These are phyloP conservation scores for Botrytis elliptica DNA, from an alignment of 2,329 filamentous ascomycete species.

Conservation along the genomic window DNA sequence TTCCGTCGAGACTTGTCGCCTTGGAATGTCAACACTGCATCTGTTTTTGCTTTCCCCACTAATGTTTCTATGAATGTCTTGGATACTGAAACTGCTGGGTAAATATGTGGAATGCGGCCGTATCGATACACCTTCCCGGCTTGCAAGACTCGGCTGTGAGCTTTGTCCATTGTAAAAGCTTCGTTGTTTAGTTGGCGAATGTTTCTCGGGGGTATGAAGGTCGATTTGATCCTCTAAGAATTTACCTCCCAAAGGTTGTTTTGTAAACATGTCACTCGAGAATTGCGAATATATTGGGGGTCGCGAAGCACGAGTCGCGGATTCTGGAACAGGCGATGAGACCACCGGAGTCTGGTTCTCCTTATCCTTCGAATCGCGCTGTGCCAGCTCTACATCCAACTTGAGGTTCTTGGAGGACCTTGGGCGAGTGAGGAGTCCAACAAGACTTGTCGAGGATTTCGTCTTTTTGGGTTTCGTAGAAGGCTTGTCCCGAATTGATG, in stretches of 20 bases:
- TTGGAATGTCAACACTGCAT: slow-evolving; percentile 33
- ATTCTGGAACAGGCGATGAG: slow-evolving; percentile 43
- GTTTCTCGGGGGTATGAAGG: slow-evolving; percentile 38
- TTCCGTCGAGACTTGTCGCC: slow-evolving; percentile 30
- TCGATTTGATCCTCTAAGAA: slow-evolving; percentile 41
- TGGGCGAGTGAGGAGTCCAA: slow-evolving; percentile 69
- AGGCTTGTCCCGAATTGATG: slow-evolving; percentile 56
- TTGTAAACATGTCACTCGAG: slow-evolving; percentile 42
- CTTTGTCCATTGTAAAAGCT: slow-evolving; percentile 34
- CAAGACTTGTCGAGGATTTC: slow-evolving; percentile 75
- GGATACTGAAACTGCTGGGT: slow-evolving; percentile 39
- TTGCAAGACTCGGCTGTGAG: slow-evolving; percentile 32
- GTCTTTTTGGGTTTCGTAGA: slow-evolving; percentile 62
- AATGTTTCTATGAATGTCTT: slow-evolving; percentile 37
- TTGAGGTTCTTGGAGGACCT: slow-evolving; percentile 71
- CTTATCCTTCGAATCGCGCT: slow-evolving; percentile 63
- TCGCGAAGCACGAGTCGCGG: slow-evolving; percentile 44
- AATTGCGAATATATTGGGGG: slow-evolving; percentile 85
- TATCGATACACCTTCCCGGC: slow-evolving; percentile 29
- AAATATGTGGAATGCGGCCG: slow-evolving; percentile 38
- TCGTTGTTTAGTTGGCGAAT: slow-evolving; percentile 36
- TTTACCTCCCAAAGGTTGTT: slow-evolving; percentile 42
- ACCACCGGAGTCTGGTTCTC: slow-evolving; percentile 69
- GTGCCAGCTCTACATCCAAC: slow-evolving; percentile 50
- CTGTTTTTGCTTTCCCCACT: slow-evolving; percentile 33